Conservation (phyloP, 805 yeast species). For the Candida pseudofarinosa region DNA sequence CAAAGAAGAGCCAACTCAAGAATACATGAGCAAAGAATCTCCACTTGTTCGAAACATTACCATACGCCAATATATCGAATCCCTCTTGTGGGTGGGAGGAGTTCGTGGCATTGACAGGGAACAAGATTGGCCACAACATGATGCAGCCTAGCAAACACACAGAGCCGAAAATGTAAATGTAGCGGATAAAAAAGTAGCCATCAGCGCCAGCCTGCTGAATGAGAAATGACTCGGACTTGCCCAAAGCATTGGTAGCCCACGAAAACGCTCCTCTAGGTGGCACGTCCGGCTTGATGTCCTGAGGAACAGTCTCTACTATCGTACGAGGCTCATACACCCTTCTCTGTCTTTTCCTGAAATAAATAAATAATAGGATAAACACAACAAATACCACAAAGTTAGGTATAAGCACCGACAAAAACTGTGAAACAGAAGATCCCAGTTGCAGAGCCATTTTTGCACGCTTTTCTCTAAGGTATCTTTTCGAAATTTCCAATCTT, state of each 20-base stretch:
- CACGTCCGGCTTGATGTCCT: slow-evolving; percentile 40
- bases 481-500: background rate
- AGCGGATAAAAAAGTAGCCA: slow-evolving; percentile 73
- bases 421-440: slow-evolving; percentile 45
- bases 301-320: slow-evolving; percentile 43
- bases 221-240: slow-evolving; percentile 56
- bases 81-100: slow-evolving; percentile 49
- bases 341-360: slow-evolving; percentile 38
- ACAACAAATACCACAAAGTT: slow-evolving; percentile 40
- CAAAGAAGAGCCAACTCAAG: slow-evolving; percentile 70
- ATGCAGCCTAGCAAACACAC: slow-evolving; percentile 52
- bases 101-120: slow-evolving; percentile 73
- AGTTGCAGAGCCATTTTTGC: background rate
- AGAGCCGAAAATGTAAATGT: slow-evolving; percentile 50
- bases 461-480: background rate
- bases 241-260: slow-evolving; percentile 53
- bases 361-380: slow-evolving; percentile 36
- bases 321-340: slow-evolving; percentile 54
- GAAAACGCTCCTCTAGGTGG: slow-evolving; percentile 42
- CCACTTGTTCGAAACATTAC: slow-evolving; percentile 60
- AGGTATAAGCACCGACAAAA: slow-evolving; percentile 45
- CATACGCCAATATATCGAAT: slow-evolving; percentile 59
- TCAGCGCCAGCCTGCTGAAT: slow-evolving; percentile 71
- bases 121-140: slow-evolving; percentile 61
- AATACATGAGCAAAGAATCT: slow-evolving; percentile 73